Percentiles rank a stretch among this genome's conserved stretches.
These are phyloP conservation scores for Phalaenopsis hybrid DNA, from an alignment of 116 monocot genomes.

Conservation along the genomic window DNA sequence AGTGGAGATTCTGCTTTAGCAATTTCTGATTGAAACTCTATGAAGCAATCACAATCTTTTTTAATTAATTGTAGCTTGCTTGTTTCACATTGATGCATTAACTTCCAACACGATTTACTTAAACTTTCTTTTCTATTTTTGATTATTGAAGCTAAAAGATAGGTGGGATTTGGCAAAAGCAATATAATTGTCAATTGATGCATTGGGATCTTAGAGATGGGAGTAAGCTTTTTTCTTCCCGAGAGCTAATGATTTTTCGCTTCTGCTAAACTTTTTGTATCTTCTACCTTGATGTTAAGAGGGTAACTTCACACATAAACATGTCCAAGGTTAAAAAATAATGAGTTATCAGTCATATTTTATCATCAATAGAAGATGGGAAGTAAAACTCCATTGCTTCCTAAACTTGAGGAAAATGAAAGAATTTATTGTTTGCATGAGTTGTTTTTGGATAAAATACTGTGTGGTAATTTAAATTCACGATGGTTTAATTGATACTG, in stretches of 20 bases:
- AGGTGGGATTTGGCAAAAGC: background rate
- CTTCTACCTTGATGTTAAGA: background rate
- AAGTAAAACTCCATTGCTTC: background rate
- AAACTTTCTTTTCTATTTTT: background rate
- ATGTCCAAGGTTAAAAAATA: background rate
- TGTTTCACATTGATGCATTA: background rate
- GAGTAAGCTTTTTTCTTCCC: background rate
- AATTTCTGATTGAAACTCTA: background rate
- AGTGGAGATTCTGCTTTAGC: background rate
- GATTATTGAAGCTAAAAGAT: background rate
- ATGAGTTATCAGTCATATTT: background rate
- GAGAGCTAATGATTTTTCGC: background rate
- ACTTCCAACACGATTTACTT: background rate
- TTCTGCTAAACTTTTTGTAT: background rate
- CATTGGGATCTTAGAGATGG: background rate
- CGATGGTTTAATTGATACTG: background rate
- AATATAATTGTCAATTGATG: constrained; percentile 1
- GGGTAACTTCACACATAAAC: background rate
- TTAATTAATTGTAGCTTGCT: background rate
- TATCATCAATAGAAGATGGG: background rate
- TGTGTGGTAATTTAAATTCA: background rate
- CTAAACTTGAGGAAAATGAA: too few relatives aligned
- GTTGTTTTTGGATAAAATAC: background rate
- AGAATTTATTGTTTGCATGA: background rate
- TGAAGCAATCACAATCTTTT: background rate